Percentiles rank a stretch among this genome's conserved stretches.
These are phyloP conservation scores for Epichloe sp. DNA, from an alignment of 2,329 filamentous ascomycete genomes.

Conservation along the genomic window DNA sequence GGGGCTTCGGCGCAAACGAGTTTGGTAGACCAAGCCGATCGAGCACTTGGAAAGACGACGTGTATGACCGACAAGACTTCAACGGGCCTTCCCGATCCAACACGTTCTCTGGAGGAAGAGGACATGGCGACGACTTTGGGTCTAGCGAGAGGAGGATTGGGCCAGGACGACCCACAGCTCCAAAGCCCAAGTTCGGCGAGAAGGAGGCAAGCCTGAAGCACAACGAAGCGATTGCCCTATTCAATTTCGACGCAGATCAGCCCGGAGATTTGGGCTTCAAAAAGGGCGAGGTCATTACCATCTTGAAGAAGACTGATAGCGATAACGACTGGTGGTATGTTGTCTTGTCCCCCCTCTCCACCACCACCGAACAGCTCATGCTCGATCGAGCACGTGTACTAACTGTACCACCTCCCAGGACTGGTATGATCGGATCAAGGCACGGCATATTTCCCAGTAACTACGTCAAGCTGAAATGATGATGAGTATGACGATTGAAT, in stretches of 20 bases:
- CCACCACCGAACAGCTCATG: not conserved
- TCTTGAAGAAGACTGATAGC: conserved; percentile 86
- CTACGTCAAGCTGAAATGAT: conserved; percentile 55
- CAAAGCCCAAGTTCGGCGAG: conserved; percentile 70
- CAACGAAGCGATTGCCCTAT: conserved; percentile 83
- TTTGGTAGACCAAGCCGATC: conserved; percentile 47
- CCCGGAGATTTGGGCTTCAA: conserved; percentile 88
- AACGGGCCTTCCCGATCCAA: conserved; percentile 34
- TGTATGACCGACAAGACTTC: conserved; percentile 49
- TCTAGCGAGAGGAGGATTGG: conserved; percentile 32
- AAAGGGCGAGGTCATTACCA: conserved; percentile 93
- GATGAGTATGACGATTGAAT: conserved; percentile 12
- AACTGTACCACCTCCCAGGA: conserved; percentile 37
- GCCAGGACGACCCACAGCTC: conserved; percentile 69
- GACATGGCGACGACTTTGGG: conserved; percentile 34
- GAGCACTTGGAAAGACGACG: conserved; percentile 62
- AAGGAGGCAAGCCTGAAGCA: conserved; percentile 42
- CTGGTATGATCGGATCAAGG: conserved; percentile 69
- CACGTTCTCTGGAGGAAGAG: conserved; percentile 31
- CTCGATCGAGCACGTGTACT: not conserved
- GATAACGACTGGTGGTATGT: conserved; percentile 88
- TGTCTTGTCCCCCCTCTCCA: not conserved
- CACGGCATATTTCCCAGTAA: conserved; percentile 90
- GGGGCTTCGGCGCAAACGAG: conserved; percentile 28
- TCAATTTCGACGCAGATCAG: conserved; percentile 89